Evolutionary conservation across 805 yeast species (phyloP).

Genomic region (Kazachstania martiniae): DNA sequence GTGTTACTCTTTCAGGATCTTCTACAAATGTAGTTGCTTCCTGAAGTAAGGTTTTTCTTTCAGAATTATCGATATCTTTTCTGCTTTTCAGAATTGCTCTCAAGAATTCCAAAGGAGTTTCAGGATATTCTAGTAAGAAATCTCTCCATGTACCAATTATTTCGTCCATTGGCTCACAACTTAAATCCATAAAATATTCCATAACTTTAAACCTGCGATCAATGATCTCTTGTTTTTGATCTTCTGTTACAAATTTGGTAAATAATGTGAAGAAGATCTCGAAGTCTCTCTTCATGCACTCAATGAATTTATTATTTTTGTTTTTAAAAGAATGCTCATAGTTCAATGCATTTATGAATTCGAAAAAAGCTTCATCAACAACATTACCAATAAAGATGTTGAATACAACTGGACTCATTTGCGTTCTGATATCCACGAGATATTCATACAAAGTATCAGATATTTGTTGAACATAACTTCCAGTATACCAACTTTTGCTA

Average conservation of each 20-base stretch:
- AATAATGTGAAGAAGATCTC: constrained; percentile 45
- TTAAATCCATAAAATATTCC: constrained; percentile 50
- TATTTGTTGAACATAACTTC: constrained; percentile 48
- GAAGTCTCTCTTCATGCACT: constrained; percentile 51
- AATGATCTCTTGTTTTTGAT: constrained; percentile 28
- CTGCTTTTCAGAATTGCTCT: constrained; percentile 46
- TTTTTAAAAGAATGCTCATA: constrained; percentile 32
- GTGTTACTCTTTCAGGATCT: constrained; percentile 13
- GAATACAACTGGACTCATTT: constrained; percentile 42
- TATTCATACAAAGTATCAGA: constrained; percentile 70
- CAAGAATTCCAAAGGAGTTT: constrained; percentile 64
- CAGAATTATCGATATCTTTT: constrained; percentile 28
- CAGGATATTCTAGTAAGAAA: constrained; percentile 56
- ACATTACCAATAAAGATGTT: constrained; percentile 44
- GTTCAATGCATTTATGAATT: constrained; percentile 39
- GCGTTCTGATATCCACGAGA: constrained; percentile 48
- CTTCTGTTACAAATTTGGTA: constrained; percentile 32
- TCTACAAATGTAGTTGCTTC: constrained; percentile 10
- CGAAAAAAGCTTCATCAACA: constrained; percentile 39
- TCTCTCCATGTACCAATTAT: constrained; percentile 48
- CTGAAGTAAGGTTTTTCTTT: constrained; percentile 13
- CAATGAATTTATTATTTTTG: constrained; percentile 35
- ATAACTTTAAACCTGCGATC: constrained; percentile 44
- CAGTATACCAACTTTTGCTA: constrained; percentile 58
- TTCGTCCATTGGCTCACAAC: constrained; percentile 37